phyloP scores from a whole-genome alignment of 768 basidiomycete species.

The Pleurotus ostreatus region DNA sequence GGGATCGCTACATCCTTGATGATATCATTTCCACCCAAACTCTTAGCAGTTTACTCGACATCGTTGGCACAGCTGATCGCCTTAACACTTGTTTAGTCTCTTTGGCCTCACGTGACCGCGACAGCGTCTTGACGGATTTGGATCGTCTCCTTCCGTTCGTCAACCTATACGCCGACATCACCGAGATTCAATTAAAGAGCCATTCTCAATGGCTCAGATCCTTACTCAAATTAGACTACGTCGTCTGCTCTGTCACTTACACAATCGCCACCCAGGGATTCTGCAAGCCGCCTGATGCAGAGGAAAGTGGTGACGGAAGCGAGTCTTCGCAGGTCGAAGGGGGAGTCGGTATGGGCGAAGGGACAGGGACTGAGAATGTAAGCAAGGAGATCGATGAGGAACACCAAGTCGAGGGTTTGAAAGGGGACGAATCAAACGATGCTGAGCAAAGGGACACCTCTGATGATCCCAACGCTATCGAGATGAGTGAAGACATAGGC shows the following conservation, averaged over 20 bases:
- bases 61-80: slow-evolving; percentile 36
- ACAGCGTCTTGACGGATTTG: slow-evolving; percentile 29
- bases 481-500: slow-evolving; percentile 89
- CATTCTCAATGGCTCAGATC: slow-evolving; percentile 68
- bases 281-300: slow-evolving; percentile 80
- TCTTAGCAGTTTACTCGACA: slow-evolving; percentile 45
- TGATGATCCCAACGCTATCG: slow-evolving; percentile 75
- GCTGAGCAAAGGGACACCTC: slow-evolving; percentile 41
- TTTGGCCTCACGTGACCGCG: slow-evolving; percentile 30
- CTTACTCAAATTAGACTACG: slow-evolving; percentile 79
- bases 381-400: slow-evolving; percentile 96
- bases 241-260: slow-evolving; percentile 69
- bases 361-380: slow-evolving; percentile 80
- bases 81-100: slow-evolving; percentile 34
- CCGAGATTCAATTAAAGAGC: slow-evolving; percentile 49
- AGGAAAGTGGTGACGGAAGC: slow-evolving; percentile 48
- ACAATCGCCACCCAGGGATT: slow-evolving; percentile 84
- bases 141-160: slow-evolving; percentile 73
- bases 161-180: slow-evolving; percentile 53
- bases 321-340: slow-evolving; percentile 49
- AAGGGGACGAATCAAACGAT: slow-evolving; percentile 53
- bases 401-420: slow-evolving; percentile 91
- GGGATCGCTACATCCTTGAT: slow-evolving; percentile 49
- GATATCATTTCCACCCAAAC: slow-evolving; percentile 40
- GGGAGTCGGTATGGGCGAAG: slow-evolving; percentile 88